These are phyloP conservation scores for Backusella morwellensis DNA, from an alignment of 192 early-diverging fungal species.

Conservation along the genomic window DNA sequence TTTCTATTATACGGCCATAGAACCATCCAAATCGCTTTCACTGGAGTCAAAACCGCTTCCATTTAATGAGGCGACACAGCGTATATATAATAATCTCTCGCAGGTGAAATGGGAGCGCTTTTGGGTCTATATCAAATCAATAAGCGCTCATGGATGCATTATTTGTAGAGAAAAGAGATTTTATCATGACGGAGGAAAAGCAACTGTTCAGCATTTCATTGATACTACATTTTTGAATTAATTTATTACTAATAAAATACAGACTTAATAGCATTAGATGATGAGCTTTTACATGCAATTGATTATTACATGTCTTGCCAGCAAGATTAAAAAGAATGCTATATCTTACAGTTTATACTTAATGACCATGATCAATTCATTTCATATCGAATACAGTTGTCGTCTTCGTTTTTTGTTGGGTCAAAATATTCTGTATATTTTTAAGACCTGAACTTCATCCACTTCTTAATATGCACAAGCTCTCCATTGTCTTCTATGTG, in stretches of 20 bases:
- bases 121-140: slow-evolving; percentile 40
- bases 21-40: not conserved
- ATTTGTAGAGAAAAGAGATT: slow-evolving; percentile 45
- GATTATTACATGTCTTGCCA: no score
- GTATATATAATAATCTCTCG: slow-evolving; percentile 40
- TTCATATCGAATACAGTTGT: no score
- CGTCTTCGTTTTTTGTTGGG: no score
- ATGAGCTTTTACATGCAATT: no score
- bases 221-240: slow-evolving; percentile 24
- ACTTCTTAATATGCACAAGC: no score
- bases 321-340: no score
- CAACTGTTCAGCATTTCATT: slow-evolving; percentile 51
- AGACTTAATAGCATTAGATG: not conserved
- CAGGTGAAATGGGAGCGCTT: slow-evolving; percentile 44
- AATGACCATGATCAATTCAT: no score
- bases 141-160: slow-evolving; percentile 54
- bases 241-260: not conserved
- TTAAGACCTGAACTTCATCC: no score
- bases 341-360: no score
- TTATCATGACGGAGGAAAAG: slow-evolving; percentile 31
- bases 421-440: no score
- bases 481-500: no score
- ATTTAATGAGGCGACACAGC: not conserved
- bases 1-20: not conserved
- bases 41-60: not conserved